A percentile compares a stretch with the other conserved stretches of the same genome.
Conservation (phyloP, 768 basidiomycete genomes). For the Chalciporus pseudorubinellus region DNA sequence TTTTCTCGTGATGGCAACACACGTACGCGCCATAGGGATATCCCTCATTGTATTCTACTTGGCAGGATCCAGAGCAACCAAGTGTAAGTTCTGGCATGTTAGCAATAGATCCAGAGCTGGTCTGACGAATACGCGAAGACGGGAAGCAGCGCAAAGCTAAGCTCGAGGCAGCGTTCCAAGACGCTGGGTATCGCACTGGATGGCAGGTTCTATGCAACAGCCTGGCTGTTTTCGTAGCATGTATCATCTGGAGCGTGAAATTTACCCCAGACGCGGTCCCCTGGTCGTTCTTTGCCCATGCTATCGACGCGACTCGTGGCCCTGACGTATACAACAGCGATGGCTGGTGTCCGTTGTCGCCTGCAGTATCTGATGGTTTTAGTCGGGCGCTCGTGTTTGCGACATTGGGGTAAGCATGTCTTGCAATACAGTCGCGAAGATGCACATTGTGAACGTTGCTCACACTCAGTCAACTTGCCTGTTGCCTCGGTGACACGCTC, state of each 20-base stretch:
- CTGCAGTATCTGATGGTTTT: slow-evolving; percentile 43
- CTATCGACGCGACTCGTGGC: slow-evolving; percentile 11
- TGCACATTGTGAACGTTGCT: slow-evolving; percentile 4
- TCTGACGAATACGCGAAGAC: slow-evolving; percentile 37
- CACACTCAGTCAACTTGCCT: slow-evolving; percentile 71
- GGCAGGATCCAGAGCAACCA: slow-evolving; percentile 79
- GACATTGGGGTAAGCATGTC: slow-evolving; percentile 56
- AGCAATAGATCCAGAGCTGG: too few species aligned
- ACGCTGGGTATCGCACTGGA: slow-evolving; percentile 69
- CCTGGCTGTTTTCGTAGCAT: slow-evolving; percentile 56
- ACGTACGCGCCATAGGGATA: slow-evolving; percentile 59
- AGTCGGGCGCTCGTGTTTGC: slow-evolving; percentile 63
- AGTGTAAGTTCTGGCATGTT: slow-evolving; percentile 44
- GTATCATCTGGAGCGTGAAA: slow-evolving; percentile 59
- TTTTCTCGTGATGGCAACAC: slow-evolving; percentile 67
- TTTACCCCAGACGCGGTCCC: slow-evolving; percentile 48
- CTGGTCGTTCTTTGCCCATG: slow-evolving; percentile 29
- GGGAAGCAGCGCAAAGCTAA: slow-evolving; percentile 72
- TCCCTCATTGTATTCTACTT: slow-evolving; percentile 78
- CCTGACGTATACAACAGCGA: slow-evolving; percentile 36
- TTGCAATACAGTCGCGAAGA: background rate
- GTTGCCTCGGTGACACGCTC: slow-evolving; percentile 88
- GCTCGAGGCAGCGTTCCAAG: slow-evolving; percentile 77
- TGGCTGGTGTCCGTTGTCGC: slow-evolving; percentile 64
- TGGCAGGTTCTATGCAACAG: slow-evolving; percentile 87